Percentiles rank a stretch among this genome's conserved stretches.
These are phyloP conservation scores for Pythium apleroticum DNA, from an alignment of 352 stramenopile genomes.

Conservation along the genomic window DNA sequence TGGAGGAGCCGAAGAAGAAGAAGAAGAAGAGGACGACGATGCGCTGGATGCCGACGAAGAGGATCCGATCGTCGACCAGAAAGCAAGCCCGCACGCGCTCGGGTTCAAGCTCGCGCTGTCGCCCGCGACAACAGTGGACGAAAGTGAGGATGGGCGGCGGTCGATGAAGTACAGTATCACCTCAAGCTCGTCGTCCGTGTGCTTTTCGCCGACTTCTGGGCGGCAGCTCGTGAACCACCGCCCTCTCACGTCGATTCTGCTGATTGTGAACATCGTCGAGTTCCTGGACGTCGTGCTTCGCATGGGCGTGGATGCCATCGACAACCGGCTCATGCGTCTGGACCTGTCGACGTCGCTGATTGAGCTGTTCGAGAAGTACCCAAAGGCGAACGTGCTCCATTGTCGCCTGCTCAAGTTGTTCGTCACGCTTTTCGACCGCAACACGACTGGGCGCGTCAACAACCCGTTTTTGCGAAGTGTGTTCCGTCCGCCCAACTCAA, in stretches of 20 bases:
- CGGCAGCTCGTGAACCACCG: slow-evolving; percentile 64
- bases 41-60: slow-evolving; percentile 7
- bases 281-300: slow-evolving; percentile 60
- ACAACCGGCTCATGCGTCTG: slow-evolving; percentile 49
- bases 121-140: slow-evolving; percentile 13
- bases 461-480: slow-evolving; percentile 75
- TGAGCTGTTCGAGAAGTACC: slow-evolving; percentile 72
- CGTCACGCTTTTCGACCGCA: slow-evolving; percentile 63
- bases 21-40: slow-evolving; percentile 30
- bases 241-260: slow-evolving; percentile 56
- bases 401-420: slow-evolving; percentile 71
- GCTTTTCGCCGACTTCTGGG: slow-evolving; percentile 46
- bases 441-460: slow-evolving; percentile 59
- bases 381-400: slow-evolving; percentile 71
- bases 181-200: slow-evolving; percentile 8
- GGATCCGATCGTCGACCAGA: slow-evolving; percentile 11
- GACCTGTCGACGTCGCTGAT: slow-evolving; percentile 62
- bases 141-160: slow-evolving; percentile 20
- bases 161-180: slow-evolving; percentile 26
- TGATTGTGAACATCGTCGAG: slow-evolving; percentile 67
- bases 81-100: not conserved
- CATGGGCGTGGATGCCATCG: slow-evolving; percentile 62
- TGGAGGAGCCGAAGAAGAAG: slow-evolving; percentile 32
- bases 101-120: slow-evolving; percentile 8
- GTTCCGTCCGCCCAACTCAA: slow-evolving; percentile 64